Conservation (phyloP, 1,284 basidiomycete species). For the Cystobasidium sp. region DNA sequence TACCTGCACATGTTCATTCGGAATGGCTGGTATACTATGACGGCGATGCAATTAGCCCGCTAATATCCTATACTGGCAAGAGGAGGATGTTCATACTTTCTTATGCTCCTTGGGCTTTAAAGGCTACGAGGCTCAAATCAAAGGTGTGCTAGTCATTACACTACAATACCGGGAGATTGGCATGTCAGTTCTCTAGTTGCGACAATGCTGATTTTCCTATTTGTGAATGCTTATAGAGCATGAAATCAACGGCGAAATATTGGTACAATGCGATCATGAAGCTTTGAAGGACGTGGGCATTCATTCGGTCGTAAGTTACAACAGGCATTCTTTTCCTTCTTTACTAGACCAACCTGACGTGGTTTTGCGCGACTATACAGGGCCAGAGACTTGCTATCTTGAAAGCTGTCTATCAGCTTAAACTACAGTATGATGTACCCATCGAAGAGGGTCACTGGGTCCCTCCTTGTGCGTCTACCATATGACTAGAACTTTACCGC, state of each 20-base stretch:
- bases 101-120: constrained; percentile 73
- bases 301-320: constrained; percentile 63
- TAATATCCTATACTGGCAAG: constrained; percentile 76
- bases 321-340: neutral
- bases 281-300: constrained; percentile 82
- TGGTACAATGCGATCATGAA: constrained; percentile 79
- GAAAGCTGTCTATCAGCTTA: constrained; percentile 84
- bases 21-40: too few relatives aligned
- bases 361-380: neutral
- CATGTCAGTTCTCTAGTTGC: constrained; percentile 5
- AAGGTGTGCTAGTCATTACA: constrained; percentile 55
- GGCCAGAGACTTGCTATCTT: constrained; percentile 86
- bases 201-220: constrained; percentile 19
- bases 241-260: constrained; percentile 83
- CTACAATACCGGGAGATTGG: neutral
- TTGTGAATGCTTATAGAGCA: constrained; percentile 66
- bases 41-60: neutral
- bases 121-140: constrained; percentile 69
- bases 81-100: constrained; percentile 76
- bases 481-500: neutral
- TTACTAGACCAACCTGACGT: neutral
- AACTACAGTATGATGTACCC: constrained; percentile 77
- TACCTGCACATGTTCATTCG: too few relatives aligned
- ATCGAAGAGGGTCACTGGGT: constrained; percentile 85
- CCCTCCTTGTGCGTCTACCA: constrained; percentile 73